These are phyloP conservation scores for Colletotrichum costaricense DNA, from an alignment of 2,329 filamentous ascomycete genomes.

Conservation along the genomic window DNA sequence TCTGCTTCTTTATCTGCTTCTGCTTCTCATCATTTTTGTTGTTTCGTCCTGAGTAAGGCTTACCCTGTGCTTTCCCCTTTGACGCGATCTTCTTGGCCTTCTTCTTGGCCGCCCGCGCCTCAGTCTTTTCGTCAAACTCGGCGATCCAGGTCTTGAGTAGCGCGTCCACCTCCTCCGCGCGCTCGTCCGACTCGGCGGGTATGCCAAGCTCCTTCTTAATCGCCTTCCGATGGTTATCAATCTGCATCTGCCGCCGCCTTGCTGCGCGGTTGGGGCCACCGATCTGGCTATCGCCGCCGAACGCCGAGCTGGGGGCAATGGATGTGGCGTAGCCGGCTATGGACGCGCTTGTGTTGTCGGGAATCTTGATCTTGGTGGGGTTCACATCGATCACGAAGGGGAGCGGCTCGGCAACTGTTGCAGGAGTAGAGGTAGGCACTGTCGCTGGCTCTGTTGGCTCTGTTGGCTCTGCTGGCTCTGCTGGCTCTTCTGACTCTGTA, in stretches of 20 bases:
- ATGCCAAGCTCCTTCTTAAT: slow-evolving; percentile 31
- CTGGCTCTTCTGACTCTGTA: not conserved
- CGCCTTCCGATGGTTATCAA: slow-evolving; percentile 21
- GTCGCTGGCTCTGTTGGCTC: not conserved
- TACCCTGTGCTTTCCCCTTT: slow-evolving; percentile 24
- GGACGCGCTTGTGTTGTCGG: not conserved
- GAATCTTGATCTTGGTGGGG: slow-evolving; percentile 8
- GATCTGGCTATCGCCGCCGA: slow-evolving; percentile 15
- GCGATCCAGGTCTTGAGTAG: slow-evolving; percentile 21
- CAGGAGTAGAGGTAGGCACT: not conserved
- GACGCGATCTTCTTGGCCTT: slow-evolving; percentile 11
- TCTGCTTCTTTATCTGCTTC: slow-evolving; percentile 35
- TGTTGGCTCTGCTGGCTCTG: slow-evolving; percentile 19
- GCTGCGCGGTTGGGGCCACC: slow-evolving; percentile 33
- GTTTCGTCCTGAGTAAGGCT: slow-evolving; percentile 27
- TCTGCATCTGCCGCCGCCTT: slow-evolving; percentile 29
- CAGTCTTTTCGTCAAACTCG: slow-evolving; percentile 23
- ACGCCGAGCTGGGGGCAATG: slow-evolving; percentile 22
- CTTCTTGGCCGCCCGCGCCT: slow-evolving; percentile 27
- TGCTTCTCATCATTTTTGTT: slow-evolving; percentile 17
- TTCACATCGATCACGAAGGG: slow-evolving; percentile 26
- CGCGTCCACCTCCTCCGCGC: slow-evolving; percentile 27
- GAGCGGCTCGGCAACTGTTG: slow-evolving; percentile 5
- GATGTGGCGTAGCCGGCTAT: slow-evolving; percentile 19
- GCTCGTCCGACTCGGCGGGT: slow-evolving; percentile 27